Evolutionary conservation across 108 stramenopile species (phyloP).

Genomic region (Seminavis robusta): DNA sequence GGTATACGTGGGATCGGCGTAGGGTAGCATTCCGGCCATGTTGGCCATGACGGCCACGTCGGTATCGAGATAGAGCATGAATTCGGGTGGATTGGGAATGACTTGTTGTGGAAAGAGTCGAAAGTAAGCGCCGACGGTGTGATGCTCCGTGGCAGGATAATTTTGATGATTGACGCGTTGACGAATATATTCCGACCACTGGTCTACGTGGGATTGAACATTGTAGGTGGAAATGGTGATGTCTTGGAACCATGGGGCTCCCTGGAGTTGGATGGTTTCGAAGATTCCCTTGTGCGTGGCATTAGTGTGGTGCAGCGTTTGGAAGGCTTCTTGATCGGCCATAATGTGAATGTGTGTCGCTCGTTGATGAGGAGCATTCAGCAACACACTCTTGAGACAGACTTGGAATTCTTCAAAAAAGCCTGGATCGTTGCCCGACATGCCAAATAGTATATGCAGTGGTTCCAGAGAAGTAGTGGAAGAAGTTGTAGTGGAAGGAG

Average conservation of each 20-base stretch:
- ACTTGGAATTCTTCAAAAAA: conserved; percentile 26
- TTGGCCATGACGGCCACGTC: conserved; percentile 23
- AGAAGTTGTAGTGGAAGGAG: too few species aligned
- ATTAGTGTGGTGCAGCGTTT: too few species aligned
- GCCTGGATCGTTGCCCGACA: conserved; percentile 19
- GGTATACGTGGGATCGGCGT: too few species aligned
- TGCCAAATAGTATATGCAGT: conserved; percentile 16
- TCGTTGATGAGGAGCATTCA: conserved; percentile 18
- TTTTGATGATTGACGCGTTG: neutral
- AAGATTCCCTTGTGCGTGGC: too few species aligned
- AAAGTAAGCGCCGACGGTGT: conserved; percentile 19
- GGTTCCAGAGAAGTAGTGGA: too few species aligned
- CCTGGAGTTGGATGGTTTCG: too few species aligned
- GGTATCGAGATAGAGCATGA: conserved; percentile 17
- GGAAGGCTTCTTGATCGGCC: conserved; percentile 16
- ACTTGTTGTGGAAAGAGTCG: conserved; percentile 15
- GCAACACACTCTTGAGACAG: conserved; percentile 14
- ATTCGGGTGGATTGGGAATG: neutral
- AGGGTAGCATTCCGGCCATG: too few species aligned
- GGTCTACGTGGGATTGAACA: conserved; percentile 1
- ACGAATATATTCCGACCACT: neutral
- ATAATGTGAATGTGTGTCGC: conserved; percentile 13
- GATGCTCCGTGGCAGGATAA: neutral
- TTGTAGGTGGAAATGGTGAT: conserved; percentile 12
- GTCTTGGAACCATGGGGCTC: neutral